Evolutionary conservation across 495 filamentous ascomycete genomes (phyloP), one percentile per base, ranked within the genome.

Genomic region (Penicillium macrosclerotiorum): DNA sequence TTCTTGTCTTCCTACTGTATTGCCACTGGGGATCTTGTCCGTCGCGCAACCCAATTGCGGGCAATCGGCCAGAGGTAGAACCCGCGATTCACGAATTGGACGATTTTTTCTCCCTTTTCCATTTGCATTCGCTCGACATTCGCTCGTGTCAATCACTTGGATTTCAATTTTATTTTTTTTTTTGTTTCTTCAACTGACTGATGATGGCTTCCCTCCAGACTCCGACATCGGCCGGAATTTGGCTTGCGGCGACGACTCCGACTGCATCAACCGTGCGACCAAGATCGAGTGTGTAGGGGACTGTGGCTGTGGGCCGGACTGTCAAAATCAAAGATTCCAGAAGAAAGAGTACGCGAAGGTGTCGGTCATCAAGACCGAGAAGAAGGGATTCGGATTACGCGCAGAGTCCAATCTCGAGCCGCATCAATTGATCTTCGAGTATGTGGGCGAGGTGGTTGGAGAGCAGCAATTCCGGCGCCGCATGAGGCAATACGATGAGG

Each of bases 181-280:
- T n/a, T 14, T 34, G 6, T 13, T 17, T 25, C 20, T 26, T 27
- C 13, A 24, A 3, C 2, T 4, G 6, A 11, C 39, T 30, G 12
- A 26, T 5, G 18, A 20, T 23, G 22, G 18, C 14, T 24, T 35
- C 25, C 4, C 42, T 34, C 9, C 61, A 96, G 92, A 85, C 59
- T 62, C 67, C 13, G 75, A 71, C 48, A 75, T 65, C 52, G 73
- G 67, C 17, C 62, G 56, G 36, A 99, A 99, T 69, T 68, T 82
- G 60, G 91, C 93, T 37, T 99, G 93, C 65, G 93, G 89, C 29
- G 89, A 94, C 51, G 90, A 97, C 67, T 96, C 93, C 13, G 93
- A 97, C 65, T 99, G 93, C 65, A 99, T 99, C 72, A 99, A 99
- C 63, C 89, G 94, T 61, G 85, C 88, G 42, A 97, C 93, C 24